Base-by-base conservation (phyloP, 768 basidiomycete species). In the Auriscalpium orientale region DNA sequence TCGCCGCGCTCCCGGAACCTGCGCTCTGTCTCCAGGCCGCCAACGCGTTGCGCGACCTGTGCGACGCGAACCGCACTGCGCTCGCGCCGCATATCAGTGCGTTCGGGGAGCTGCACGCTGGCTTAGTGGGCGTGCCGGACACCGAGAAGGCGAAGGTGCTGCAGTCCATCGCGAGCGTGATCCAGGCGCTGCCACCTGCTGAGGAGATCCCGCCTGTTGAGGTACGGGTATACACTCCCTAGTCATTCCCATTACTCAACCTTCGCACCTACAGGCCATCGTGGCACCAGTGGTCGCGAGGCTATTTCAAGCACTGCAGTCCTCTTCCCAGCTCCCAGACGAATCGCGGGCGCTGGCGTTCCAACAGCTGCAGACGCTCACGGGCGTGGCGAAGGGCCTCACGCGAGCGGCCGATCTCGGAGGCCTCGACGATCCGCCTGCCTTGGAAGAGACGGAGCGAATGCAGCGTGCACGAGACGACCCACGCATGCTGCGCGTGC, bases 111-210 rank as follows among this genome's bases (percentile, higher is more conserved):
- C 68, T 98, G 54, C 89, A 95, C 70, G 85, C 87, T 0, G 83
- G 85, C 15, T 69, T 95, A 48, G 82, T 78, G 20, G 76, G 76
- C 8, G 83, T 95, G 53, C 87, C 88, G 85, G 89, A 91, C 62
- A 82, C 85, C 20, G 93, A 95, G 69, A 89, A 89, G 71, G 81
- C 83, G 62, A 97, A 95, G 70, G 90, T 97, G 1, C 73, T 97
- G 46, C 89, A 97, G 66, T 91, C 89, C 0, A 95, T 98, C 51
- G 84, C 91, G 1, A 95, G 93, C 59, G 91, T 98, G 3, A 89
- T 97, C 35, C 91, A 97, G 64, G 95, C 94, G 0, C 70, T 98
- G 49, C 86, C 90, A 0, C 84, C 91, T 0, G 74, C 74, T 44
- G 87, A 92, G 45, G 89, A 82, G 55, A 85, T 95, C 28, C 77